A percentile compares a stretch with the other conserved stretches of the same genome.
Evolutionary conservation across 305 asterid species (phyloP).

Genomic region (Ruellia speciosa): DNA sequence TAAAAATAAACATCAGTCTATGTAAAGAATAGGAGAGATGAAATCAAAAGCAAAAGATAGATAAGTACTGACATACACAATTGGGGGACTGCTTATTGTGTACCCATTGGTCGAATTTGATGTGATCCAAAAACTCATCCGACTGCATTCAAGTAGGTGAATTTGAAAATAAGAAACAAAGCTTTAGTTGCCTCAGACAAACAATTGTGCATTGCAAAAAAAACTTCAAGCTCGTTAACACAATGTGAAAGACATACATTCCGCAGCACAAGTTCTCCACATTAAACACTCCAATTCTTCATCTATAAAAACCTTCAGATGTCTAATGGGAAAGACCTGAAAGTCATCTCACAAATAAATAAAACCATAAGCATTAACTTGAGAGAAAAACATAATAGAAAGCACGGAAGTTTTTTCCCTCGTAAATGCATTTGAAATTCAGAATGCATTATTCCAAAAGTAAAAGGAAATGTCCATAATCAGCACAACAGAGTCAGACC

Average conservation of each 20-base stretch:
- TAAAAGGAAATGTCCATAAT: background rate
- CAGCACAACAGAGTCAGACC: conserved; percentile 42
- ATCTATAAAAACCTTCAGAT: conserved; percentile 72
- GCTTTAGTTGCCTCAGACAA: conserved; percentile 11
- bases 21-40: background rate
- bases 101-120: conserved; percentile 97
- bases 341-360: conserved; percentile 12
- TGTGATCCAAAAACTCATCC: conserved; percentile 67
- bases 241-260: conserved; percentile 37
- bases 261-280: conserved; percentile 84
- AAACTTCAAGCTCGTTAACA: background rate
- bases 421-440: too few species aligned
- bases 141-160: conserved; percentile 40
- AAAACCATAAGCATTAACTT: background rate
- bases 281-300: conserved; percentile 75
- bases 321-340: conserved; percentile 83
- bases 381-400: background rate
- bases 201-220: conserved; percentile 7
- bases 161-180: conserved; percentile 7
- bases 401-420: too few species aligned
- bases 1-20: conserved; percentile 7
- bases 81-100: conserved; percentile 81
- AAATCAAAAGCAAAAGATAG: conserved; percentile 11
- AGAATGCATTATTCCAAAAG: background rate
- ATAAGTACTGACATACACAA: conserved; percentile 48